Percentiles rank a stretch among this genome's conserved stretches.
These are phyloP conservation scores for Metarhizium anisopliae DNA, from an alignment of 2,329 filamentous ascomycete genomes.

Conservation along the genomic window DNA sequence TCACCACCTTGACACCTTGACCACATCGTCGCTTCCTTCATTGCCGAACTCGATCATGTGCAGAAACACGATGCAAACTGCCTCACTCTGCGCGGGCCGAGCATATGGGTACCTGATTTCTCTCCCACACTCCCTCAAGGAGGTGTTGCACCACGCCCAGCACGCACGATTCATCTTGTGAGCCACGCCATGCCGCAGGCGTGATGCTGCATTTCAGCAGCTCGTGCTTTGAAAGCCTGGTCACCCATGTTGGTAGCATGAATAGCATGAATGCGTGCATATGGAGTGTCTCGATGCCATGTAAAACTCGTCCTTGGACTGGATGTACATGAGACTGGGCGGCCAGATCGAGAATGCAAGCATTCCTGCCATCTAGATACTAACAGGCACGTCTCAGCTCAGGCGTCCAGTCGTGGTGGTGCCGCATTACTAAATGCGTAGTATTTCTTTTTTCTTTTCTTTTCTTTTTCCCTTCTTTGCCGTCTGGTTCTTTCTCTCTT, in stretches of 20 bases:
- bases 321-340: background rate
- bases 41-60: background rate
- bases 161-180: background rate
- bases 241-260: background rate
- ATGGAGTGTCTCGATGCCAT: background rate
- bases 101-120: background rate
- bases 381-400: background rate
- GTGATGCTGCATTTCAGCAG: background rate
- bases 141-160: background rate
- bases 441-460: background rate
- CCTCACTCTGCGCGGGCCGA: background rate
- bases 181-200: background rate
- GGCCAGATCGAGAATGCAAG: background rate
- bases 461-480: background rate
- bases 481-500: background rate
- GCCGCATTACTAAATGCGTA: background rate
- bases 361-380: background rate
- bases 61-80: background rate
- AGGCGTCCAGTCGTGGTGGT: background rate
- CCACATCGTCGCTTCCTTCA: background rate
- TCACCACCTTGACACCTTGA: background rate
- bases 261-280: background rate
- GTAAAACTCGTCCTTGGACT: background rate
- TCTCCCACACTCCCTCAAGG: background rate
- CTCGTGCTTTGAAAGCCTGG: background rate